Evolutionary conservation across 495 filamentous ascomycete genomes (phyloP).

Genomic region (Talaromyces ruber): DNA sequence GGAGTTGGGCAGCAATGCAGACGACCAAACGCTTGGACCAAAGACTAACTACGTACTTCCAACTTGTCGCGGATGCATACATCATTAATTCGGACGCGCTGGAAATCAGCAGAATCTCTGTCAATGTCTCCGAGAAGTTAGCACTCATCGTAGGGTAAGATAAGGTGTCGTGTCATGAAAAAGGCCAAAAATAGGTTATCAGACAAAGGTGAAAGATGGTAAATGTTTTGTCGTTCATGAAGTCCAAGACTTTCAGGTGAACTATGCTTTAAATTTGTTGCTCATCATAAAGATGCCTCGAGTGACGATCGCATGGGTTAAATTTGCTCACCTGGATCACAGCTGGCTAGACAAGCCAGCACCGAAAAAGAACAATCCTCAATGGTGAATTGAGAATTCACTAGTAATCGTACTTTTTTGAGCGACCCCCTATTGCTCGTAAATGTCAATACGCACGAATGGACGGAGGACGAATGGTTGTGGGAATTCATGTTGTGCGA

Average conservation of each 20-base stretch:
- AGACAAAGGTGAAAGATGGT: constrained; percentile 41
- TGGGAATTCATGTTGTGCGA: neutral
- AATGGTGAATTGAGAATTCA: no score
- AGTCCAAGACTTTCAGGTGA: constrained; percentile 42
- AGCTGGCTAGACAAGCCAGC: neutral
- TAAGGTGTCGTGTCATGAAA: neutral
- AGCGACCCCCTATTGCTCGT: no score
- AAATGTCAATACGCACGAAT: no score
- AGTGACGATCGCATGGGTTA: neutral
- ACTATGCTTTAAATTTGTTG: constrained; percentile 41
- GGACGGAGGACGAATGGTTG: no score
- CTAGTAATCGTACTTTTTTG: no score
- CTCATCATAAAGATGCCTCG: constrained; percentile 28
- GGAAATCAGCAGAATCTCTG: neutral
- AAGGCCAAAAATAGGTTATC: constrained; percentile 12
- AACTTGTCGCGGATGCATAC: neutral
- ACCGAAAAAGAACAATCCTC: no score
- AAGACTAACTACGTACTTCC: neutral
- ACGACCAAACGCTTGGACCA: neutral
- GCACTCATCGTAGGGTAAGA: neutral
- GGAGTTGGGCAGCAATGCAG: constrained; percentile 40
- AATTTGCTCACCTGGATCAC: neutral
- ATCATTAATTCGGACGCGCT: neutral
- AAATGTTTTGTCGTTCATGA: constrained; percentile 39
- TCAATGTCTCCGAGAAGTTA: neutral